Evolutionary conservation across 768 basidiomycete species (phyloP).

Genomic region (Xerocomus potaroensis): DNA sequence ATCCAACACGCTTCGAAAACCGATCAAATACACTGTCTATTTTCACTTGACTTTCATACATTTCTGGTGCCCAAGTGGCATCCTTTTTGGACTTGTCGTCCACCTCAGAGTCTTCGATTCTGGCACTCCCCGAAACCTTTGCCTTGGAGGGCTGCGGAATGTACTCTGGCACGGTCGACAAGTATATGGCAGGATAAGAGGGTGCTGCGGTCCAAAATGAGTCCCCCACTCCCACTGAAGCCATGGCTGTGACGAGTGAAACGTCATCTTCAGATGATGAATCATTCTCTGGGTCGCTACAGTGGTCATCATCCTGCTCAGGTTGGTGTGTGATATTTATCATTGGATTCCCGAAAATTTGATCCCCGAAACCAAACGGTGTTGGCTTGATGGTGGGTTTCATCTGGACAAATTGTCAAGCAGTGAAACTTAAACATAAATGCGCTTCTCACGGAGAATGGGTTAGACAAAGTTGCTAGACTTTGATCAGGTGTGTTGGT

Average conservation of each 20-base stretch:
- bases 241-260: conserved; percentile 55
- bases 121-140: conserved; percentile 38
- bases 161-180: conserved; percentile 74
- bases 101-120: conserved; percentile 39
- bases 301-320: conserved; percentile 17
- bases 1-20: conserved; percentile 68
- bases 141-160: conserved; percentile 53
- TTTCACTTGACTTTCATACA: conserved; percentile 75
- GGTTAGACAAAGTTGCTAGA: conserved; percentile 44
- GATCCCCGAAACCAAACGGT: conserved; percentile 57
- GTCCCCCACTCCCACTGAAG: conserved; percentile 48
- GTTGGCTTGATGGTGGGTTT: conserved; percentile 27
- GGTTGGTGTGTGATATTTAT: conserved; percentile 14
- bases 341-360: conserved; percentile 52
- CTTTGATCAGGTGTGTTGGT: conserved; percentile 32
- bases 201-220: conserved; percentile 69
- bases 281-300: conserved; percentile 32
- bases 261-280: conserved; percentile 40
- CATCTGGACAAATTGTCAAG: conserved; percentile 15
- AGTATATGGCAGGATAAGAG: conserved; percentile 61
- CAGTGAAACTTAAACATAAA: background rate
- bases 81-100: conserved; percentile 44
- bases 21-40: conserved; percentile 84
- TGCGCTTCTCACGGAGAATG: conserved; percentile 58
- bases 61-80: conserved; percentile 60